A percentile compares a stretch with the other conserved stretches of the same genome.
These are phyloP conservation scores for Nakazawaea ishiwadae DNA, from an alignment of 805 yeast genomes.

Conservation along the genomic window DNA sequence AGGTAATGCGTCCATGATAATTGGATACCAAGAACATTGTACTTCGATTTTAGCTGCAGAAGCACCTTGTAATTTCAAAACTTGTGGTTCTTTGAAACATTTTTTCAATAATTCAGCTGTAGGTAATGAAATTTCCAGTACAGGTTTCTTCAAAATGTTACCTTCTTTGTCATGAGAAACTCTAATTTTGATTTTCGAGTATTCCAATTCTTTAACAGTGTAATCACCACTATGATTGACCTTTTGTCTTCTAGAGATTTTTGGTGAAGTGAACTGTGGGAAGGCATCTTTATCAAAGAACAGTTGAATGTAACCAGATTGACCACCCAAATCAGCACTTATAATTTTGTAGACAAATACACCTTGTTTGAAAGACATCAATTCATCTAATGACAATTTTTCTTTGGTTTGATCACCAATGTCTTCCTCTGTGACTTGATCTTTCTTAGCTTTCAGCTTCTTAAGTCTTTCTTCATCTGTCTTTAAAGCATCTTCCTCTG, in stretches of 20 bases:
- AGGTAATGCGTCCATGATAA: slow-evolving; percentile 56
- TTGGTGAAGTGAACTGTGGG: slow-evolving; percentile 54
- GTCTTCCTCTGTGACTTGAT: slow-evolving; percentile 31
- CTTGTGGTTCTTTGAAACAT: slow-evolving; percentile 59
- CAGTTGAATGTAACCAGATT: slow-evolving; percentile 64
- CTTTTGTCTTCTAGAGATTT: slow-evolving; percentile 34
- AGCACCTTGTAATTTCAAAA: slow-evolving; percentile 50
- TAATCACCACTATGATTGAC: slow-evolving; percentile 59
- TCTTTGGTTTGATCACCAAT: slow-evolving; percentile 36
- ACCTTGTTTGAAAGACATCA: slow-evolving; percentile 64
- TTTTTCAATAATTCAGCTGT: slow-evolving; percentile 60
- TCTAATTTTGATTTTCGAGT: slow-evolving; percentile 63
- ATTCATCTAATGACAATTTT: slow-evolving; percentile 53
- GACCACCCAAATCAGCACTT: slow-evolving; percentile 50
- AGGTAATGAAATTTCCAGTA: slow-evolving; percentile 63
- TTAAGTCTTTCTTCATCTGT: slow-evolving; percentile 21
- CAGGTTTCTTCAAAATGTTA: slow-evolving; percentile 50
- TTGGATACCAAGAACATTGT: slow-evolving; percentile 77
- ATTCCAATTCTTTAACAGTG: slow-evolving; percentile 71
- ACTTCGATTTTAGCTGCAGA: slow-evolving; percentile 49
- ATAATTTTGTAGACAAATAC: slow-evolving; percentile 64
- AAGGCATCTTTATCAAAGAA: slow-evolving; percentile 74
- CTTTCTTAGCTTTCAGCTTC: slow-evolving; percentile 28
- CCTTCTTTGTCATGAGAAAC: slow-evolving; percentile 49
- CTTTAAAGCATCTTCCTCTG: slow-evolving; percentile 22